Evolutionary conservation across 306 rosid species (phyloP), one percentile per base, ranked within the genome.

Genomic region (Hylodesmum podocarpum): DNA sequence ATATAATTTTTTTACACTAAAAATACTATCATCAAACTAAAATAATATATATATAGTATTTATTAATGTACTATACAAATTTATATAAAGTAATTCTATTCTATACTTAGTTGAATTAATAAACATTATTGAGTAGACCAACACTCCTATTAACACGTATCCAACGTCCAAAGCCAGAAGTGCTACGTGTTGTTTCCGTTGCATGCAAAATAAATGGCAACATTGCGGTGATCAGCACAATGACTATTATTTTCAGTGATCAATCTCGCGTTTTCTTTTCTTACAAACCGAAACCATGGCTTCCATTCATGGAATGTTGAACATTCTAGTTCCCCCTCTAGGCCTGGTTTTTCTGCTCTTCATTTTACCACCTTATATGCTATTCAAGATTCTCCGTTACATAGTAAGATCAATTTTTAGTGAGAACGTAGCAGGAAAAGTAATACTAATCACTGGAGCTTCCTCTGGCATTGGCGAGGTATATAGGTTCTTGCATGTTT

Each of bases 391-490:
- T 33, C n/a, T 83, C 59, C 16, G 2, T 50, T 72, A 14, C 65
- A 18, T 25, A 43, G 8, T 22, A 51, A 72, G 66, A 72, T 80
- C 80, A 51, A 3, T 55, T 10, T 51, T 8, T 31, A 29, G 37
- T 15, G 86, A 84, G 76, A 68, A 88, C 62, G 87, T 90, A 36
- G 83, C 86, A 25, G 91, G 92, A 70, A 86, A 88, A 86, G 91
- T 90, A 4, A 64, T 90, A 33, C 82, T 90, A 6, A 86, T 86
- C 71, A 80, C 88, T 7, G 93, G 89, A 13, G 91, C 85, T 1
- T 88, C 88, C 66, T 90, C 88, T 0, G 84, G 91, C 66, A 86
- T 78, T 18, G 91, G 96, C 73, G 85, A 90, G 91, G 57, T 18
- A 8, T n/a, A n/a, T n/a, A n/a, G n/a, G 92, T 88, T 51, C 77